Evolutionary conservation across 108 stramenopile species (phyloP).

Genomic region (Licmophora abbreviata): DNA sequence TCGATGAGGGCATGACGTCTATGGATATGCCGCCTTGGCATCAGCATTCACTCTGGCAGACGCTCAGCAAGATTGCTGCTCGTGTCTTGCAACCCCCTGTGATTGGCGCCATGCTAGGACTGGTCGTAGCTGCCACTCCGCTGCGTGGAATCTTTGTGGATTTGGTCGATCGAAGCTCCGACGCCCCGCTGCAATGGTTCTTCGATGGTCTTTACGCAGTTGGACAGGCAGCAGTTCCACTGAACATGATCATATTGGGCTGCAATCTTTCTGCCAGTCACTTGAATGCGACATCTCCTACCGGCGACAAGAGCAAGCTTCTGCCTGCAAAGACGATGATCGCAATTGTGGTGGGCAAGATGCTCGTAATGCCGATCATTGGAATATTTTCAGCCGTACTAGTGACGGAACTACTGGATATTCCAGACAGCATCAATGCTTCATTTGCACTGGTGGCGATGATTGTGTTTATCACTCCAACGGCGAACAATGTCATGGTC

Average conservation of each 20-base stretch:
- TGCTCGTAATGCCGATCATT: slow-evolving; percentile 45
- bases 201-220: slow-evolving; percentile 52
- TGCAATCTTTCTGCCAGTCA: slow-evolving; percentile 26
- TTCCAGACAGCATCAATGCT: slow-evolving; percentile 43
- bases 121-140: slow-evolving; percentile 40
- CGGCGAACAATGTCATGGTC: slow-evolving; percentile 63
- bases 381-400: slow-evolving; percentile 31
- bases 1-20: background rate
- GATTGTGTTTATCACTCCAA: slow-evolving; percentile 60
- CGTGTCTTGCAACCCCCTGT: slow-evolving; percentile 68
- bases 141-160: slow-evolving; percentile 43
- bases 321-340: slow-evolving; percentile 34
- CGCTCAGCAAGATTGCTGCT: background rate
- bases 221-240: slow-evolving; percentile 50
- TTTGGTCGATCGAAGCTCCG: slow-evolving; percentile 18
- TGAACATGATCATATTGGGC: slow-evolving; percentile 59
- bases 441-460: slow-evolving; percentile 45
- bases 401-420: slow-evolving; percentile 19
- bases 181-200: slow-evolving; percentile 50
- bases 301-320: background rate
- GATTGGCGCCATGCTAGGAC: slow-evolving; percentile 16
- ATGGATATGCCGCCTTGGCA: background rate
- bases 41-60: background rate
- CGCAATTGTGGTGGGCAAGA: slow-evolving; percentile 37
- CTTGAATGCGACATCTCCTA: background rate